Base-by-base conservation (phyloP, 225 moss, liverwort and hornwort species). In the Neckera pumila region DNA sequence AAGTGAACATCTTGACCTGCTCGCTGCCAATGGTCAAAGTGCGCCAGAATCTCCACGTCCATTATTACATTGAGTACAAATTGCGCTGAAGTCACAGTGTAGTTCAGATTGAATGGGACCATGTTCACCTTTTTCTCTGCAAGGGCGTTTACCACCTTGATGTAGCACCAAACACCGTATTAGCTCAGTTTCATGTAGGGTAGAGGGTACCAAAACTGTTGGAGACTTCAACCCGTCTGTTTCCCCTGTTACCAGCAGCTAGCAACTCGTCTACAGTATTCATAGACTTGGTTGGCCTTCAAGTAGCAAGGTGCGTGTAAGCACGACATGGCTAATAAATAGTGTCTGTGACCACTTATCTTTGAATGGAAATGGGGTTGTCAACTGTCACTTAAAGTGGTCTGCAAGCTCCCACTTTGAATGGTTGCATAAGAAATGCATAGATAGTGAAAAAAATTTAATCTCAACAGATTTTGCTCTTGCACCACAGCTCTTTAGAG, bases 11-110 rank as follows among this genome's bases (percentile, higher is more conserved):
- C 95, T 79, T 88, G 79, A 79, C 91, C 90, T 76, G 94, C 89
- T 89, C 95, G 91, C 74, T 96, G 96, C 96, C 96, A 96, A 79
- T 92, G 91, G 88, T 96, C 96, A 53, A 96, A 96, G 91, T 96
- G 95, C 64, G 94, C 86, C 82, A 93, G 76, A 81, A 73, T 85
- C 76, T 96, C 96, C 78, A 94, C 92, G 45, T 92, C 94, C 93
- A 94, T 91, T 38, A 90, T 93, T 47, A 91, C 56, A 51, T 90
- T 94, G 31, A 94, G 31, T 72, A 92, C 47, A 33, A 92, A 91
- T 89, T 93, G 92, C 57, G 89, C 95, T 84, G 95, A 89, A 62
- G 90, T 65, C 76, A 95, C 93, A 43, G 88, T 89, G 89, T 94
- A 96, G 66, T 93, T 88, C 34, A 96, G 86, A 61, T 82, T 79